Conservation (phyloP, 2,329 filamentous ascomycete species). For the Xylariaceae sp. region DNA sequence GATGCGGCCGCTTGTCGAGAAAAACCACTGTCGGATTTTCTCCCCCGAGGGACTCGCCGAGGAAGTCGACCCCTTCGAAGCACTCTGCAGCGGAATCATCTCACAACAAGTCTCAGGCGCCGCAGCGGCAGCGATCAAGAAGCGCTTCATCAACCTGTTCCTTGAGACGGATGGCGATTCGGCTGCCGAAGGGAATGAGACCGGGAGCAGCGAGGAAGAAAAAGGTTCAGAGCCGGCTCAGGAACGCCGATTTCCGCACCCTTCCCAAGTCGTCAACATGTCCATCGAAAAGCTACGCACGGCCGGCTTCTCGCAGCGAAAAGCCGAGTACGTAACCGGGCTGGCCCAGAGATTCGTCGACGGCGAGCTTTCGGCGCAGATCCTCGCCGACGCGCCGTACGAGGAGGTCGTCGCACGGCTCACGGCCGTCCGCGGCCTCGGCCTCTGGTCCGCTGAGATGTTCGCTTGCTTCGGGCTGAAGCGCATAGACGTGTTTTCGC, state of each 20-base stretch:
- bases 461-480: constrained; percentile 96
- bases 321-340: constrained; percentile 90
- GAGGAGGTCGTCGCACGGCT: constrained; percentile 80
- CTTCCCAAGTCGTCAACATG: constrained; percentile 63
- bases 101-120: constrained; percentile 94
- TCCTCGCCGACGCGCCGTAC: constrained; percentile 75
- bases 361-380: constrained; percentile 69
- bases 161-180: constrained; percentile 27
- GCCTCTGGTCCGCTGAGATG: constrained; percentile 94
- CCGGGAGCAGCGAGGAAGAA: constrained; percentile 2
- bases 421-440: constrained; percentile 80
- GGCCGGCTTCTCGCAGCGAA: constrained; percentile 86
- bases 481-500: constrained; percentile 87
- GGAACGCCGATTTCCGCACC: constrained; percentile 61
- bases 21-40: constrained; percentile 74
- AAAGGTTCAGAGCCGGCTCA: constrained; percentile 4
- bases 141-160: constrained; percentile 77
- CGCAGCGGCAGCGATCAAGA: constrained; percentile 83
- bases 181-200: neutral
- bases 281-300: constrained; percentile 67
- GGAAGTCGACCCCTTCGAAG: constrained; percentile 81
- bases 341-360: constrained; percentile 74
- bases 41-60: constrained; percentile 78
- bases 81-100: constrained; percentile 81
- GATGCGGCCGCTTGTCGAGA: constrained; percentile 67